Percentiles rank a stretch among this genome's conserved stretches.
Conservation (phyloP, 2,329 filamentous ascomycete genomes). For the Aureobasidium sp. region DNA sequence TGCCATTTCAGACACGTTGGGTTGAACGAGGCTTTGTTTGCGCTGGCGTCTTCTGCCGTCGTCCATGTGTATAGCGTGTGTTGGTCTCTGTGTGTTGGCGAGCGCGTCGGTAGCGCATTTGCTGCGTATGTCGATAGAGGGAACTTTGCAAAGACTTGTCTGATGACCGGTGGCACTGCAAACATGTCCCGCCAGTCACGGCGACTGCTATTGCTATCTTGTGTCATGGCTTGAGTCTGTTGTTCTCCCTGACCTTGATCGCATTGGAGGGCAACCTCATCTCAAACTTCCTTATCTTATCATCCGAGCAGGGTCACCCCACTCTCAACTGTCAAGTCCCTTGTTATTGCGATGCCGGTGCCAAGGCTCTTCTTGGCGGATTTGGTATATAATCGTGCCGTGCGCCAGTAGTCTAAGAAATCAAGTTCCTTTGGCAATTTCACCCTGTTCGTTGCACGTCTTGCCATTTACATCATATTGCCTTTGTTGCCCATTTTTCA, state of each 20-base stretch:
- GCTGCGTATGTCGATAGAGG: slow-evolving; percentile 67
- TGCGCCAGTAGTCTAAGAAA: too few relatives aligned
- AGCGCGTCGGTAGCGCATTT: slow-evolving; percentile 63
- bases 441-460: too few relatives aligned
- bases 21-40: slow-evolving; percentile 70
- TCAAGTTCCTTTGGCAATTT: too few relatives aligned
- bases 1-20: slow-evolving; percentile 95
- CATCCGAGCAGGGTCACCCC: background rate
- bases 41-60: slow-evolving; percentile 50
- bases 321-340: background rate
- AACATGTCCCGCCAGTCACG: slow-evolving; percentile 28
- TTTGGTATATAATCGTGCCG: too few relatives aligned
- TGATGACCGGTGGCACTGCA: slow-evolving; percentile 64
- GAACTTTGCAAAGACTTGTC: slow-evolving; percentile 74
- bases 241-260: background rate
- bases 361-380: too few relatives aligned
- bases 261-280: background rate
- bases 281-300: slow-evolving; percentile 2
- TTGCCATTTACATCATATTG: background rate
- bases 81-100: slow-evolving; percentile 37
- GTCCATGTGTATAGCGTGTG: slow-evolving; percentile 71
- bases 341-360: background rate
- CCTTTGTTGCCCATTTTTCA: too few relatives aligned
- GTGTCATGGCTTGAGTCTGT: background rate
- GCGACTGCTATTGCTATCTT: slow-evolving; percentile 11